Percentiles rank a stretch among this genome's conserved stretches.
Evolutionary conservation across 371 early-diverging fungal species (phyloP).

Genomic region (Fennellomyces sp.): DNA sequence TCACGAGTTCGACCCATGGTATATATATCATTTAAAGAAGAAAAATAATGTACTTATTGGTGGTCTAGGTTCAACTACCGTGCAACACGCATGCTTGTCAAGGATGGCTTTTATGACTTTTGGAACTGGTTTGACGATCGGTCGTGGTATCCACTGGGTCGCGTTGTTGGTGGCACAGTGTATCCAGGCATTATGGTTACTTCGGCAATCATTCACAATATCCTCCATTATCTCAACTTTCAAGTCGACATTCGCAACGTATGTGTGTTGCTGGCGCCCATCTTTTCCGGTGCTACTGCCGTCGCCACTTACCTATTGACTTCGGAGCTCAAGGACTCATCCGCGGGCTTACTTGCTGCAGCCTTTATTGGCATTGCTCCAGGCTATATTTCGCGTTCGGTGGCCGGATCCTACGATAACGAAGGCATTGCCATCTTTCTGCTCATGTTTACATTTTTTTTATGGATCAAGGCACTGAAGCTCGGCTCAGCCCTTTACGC

Average conservation of each 20-base stretch:
- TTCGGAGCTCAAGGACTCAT: conserved; percentile 84
- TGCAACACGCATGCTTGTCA: conserved; percentile 94
- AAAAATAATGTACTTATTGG: background rate
- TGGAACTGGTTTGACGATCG: conserved; percentile 99
- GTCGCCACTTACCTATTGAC: conserved; percentile 93
- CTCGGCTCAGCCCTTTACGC: conserved; percentile 90
- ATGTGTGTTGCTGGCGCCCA: conserved; percentile 96
- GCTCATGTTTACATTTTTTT: conserved; percentile 94
- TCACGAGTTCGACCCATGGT: conserved; percentile 99
- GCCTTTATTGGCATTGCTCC: conserved; percentile 98
- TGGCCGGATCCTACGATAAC: conserved; percentile 99
- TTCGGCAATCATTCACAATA: conserved; percentile 93
- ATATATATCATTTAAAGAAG: conserved; percentile 4
- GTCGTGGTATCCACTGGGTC: conserved; percentile 98
- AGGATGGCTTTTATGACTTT: conserved; percentile 96
- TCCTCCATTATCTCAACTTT: conserved; percentile 87
- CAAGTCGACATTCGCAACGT: conserved; percentile 97
- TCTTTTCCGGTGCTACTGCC: conserved; percentile 95
- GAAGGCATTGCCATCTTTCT: conserved; percentile 99
- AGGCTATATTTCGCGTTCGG: conserved; percentile 98
- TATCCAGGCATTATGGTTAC: conserved; percentile 99
- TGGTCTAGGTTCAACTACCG: conserved; percentile 92
- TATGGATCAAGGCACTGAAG: conserved; percentile 96
- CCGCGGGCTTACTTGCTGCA: conserved; percentile 95
- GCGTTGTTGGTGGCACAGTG: conserved; percentile 98